A percentile compares a stretch with the other conserved stretches of the same genome.
phyloP scores from a whole-genome alignment of 257 asterid species.

The Fraxinus pennsylvanica region DNA sequence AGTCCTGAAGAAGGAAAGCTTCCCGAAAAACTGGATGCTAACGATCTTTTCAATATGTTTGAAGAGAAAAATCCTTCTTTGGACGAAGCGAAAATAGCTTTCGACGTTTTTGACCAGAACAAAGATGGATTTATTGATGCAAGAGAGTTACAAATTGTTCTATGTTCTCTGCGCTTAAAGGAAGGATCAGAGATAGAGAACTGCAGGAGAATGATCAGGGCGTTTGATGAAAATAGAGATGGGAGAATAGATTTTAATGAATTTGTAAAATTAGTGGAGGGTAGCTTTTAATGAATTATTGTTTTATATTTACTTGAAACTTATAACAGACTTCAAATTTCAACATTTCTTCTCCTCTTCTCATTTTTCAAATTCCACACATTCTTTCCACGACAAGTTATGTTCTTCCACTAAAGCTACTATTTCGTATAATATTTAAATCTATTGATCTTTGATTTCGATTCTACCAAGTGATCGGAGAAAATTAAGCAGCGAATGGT shows the following conservation, averaged over 20 bases:
- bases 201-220: slow-evolving; percentile 69
- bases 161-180: slow-evolving; percentile 55
- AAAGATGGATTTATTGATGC: slow-evolving; percentile 80
- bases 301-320: not conserved
- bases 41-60: slow-evolving; percentile 39
- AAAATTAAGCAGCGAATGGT: not conserved
- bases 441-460: not conserved
- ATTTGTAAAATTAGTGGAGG: slow-evolving; percentile 52
- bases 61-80: slow-evolving; percentile 45
- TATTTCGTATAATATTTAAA: not conserved
- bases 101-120: slow-evolving; percentile 64
- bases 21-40: slow-evolving; percentile 31
- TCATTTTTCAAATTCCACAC: not conserved
- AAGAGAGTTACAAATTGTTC: slow-evolving; percentile 59
- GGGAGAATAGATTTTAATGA: slow-evolving; percentile 62
- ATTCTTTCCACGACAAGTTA: not conserved
- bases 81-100: slow-evolving; percentile 65
- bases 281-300: slow-evolving; percentile 7
- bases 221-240: slow-evolving; percentile 65
- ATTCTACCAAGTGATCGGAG: not conserved
- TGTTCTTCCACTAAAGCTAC: not conserved
- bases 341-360: not conserved
- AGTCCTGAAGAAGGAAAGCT: slow-evolving; percentile 24
- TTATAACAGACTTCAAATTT: not conserved
- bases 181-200: slow-evolving; percentile 50